Percentiles rank a stretch among this genome's conserved stretches.
Conservation (phyloP, 768 basidiomycete genomes). For the Phaffia tasmanica region DNA sequence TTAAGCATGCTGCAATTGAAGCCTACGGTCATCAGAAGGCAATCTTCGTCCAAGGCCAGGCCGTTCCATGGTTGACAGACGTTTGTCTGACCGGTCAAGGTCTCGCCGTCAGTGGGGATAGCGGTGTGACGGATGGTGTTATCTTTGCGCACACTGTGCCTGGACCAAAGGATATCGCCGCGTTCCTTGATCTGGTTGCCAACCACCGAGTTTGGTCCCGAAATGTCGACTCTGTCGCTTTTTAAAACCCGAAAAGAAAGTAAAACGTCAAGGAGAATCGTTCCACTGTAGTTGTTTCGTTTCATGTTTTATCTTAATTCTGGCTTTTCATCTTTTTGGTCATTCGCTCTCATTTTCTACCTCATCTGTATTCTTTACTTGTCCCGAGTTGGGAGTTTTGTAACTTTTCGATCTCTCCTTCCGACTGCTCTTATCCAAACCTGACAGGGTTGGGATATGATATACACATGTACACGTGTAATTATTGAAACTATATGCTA, state of each 20-base stretch:
- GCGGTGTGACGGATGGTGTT: slow-evolving; percentile 37
- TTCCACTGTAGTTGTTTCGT: too few relatives aligned
- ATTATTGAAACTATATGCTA: too few relatives aligned
- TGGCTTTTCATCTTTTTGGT: too few relatives aligned
- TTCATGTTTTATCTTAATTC: too few relatives aligned
- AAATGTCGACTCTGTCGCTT: slow-evolving; percentile 36
- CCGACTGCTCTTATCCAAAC: too few relatives aligned
- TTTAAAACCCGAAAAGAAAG: slow-evolving; percentile 24
- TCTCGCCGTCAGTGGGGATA: slow-evolving; percentile 1
- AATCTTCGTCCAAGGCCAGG: slow-evolving; percentile 59
- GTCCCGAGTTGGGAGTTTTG: too few relatives aligned
- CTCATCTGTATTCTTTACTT: too few relatives aligned
- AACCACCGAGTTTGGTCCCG: slow-evolving; percentile 41
- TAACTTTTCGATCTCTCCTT: too few relatives aligned
- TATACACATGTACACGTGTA: too few relatives aligned
- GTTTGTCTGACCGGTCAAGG: slow-evolving; percentile 37
- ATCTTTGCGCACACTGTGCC: slow-evolving; percentile 35
- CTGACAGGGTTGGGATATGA: too few relatives aligned
- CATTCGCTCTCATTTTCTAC: too few relatives aligned
- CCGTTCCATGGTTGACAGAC: slow-evolving; percentile 38
- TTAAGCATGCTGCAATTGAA: slow-evolving; percentile 71
- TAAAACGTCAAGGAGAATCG: too few relatives aligned
- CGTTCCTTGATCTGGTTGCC: slow-evolving; percentile 37
- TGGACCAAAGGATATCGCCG: slow-evolving; percentile 34
- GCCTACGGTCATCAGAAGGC: slow-evolving; percentile 77